Base-by-base conservation (phyloP, 1,284 basidiomycete species). In the Ganoderma lucidum region DNA sequence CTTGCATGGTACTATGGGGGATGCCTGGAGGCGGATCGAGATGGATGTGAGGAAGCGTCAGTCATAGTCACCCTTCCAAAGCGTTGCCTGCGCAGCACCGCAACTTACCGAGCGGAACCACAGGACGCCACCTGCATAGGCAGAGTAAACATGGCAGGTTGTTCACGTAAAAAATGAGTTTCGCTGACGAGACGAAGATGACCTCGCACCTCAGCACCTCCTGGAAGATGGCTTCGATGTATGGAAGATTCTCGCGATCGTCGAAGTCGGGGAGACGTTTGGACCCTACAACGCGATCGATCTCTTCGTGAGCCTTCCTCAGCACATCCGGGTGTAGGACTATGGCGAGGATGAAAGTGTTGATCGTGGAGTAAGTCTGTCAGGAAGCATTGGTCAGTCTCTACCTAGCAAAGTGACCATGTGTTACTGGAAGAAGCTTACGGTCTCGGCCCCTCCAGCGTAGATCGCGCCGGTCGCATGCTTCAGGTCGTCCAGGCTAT, bases 261-360 rank as follows among this genome's bases (percentile, higher is more conserved):
- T 78, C 74, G 62, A 78, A 77, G 56, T 76, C 74, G 44, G 78
- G 77, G 66, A 80, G 75, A 12, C 77, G 79, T 28, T 76, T 77
- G 48, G 64, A 55, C 35, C 79, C 78, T 9, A 80, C 76, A n/a
- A 80, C 77, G 15, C 66, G 63, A 67, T 82, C 81, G 45, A 82
- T 77, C 73, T 83, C 82, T 59, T 75, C 77, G 32, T 80, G 80
- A 6, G 80, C 79, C 68, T 77, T 79, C 45, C 68, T 70, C 66
- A 80, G 74, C 14, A 78, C 78, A 19, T 75, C 69, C 0, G 82
- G 82, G 63, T 79, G 76, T 65, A 77, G 64, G 35, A 72, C 66
- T 76, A 79, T 77, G 48, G 77, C 75, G 48, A 79, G 73, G 53
- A 79, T 66, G 71, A 79, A 78, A 37, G 73, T 73, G 45, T 71